A percentile compares a stretch with the other conserved stretches of the same genome.
phyloP scores from a whole-genome alignment of 768 basidiomycete species.

The Mycena belliarum region DNA sequence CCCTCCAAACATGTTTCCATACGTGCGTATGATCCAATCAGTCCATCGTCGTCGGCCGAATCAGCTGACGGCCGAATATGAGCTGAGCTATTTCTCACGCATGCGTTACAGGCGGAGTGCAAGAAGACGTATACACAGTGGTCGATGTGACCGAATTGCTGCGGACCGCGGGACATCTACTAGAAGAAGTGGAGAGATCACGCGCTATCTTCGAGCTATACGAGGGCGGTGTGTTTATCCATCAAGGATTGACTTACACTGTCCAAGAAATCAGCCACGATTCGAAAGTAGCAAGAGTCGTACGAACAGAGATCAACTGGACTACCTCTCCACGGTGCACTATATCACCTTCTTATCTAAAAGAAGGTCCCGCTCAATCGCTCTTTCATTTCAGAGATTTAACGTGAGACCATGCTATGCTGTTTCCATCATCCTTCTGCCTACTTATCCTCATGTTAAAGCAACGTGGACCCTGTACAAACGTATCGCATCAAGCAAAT shows the following conservation, averaged over 20 bases:
- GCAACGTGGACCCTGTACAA: conserved; percentile 76
- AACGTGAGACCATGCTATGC: conserved; percentile 50
- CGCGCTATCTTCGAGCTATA: conserved; percentile 87
- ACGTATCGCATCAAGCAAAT: conserved; percentile 75
- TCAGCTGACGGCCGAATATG: too few species aligned
- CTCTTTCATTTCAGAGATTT: conserved; percentile 53
- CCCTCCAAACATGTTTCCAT: conserved; percentile 75
- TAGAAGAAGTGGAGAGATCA: conserved; percentile 85
- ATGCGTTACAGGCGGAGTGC: conserved; percentile 47
- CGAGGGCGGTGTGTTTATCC: conserved; percentile 91
- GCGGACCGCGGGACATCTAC: conserved; percentile 39
- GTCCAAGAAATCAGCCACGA: conserved; percentile 86
- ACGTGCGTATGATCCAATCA: conserved; percentile 52
- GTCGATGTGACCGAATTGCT: conserved; percentile 57
- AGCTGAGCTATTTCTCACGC: too few species aligned
- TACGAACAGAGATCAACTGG: conserved; percentile 82
- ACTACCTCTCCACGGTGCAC: conserved; percentile 68
- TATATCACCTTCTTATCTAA: background rate
- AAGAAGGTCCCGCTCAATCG: background rate
- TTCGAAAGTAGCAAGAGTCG: conserved; percentile 64
- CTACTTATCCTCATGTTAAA: conserved; percentile 30
- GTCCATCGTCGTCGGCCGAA: background rate
- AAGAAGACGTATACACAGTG: conserved; percentile 79
- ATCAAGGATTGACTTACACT: conserved; percentile 82
- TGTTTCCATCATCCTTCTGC: background rate